Conservation (phyloP, 2,329 filamentous ascomycete species). For the Bisporella sp. region DNA sequence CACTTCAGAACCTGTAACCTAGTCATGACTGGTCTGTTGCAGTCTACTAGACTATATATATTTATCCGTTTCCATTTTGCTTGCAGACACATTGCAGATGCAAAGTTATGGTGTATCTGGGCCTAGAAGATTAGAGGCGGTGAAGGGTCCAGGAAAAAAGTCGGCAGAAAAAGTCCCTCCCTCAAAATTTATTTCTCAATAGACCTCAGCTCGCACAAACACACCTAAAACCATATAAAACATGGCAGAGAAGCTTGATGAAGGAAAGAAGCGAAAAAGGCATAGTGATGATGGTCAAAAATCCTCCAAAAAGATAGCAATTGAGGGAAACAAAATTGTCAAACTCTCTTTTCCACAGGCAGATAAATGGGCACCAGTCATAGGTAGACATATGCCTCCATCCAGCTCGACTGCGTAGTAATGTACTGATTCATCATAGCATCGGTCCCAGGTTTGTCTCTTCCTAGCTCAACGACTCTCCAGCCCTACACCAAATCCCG, state of each 20-base stretch:
- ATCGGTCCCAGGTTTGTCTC: conserved; percentile 26
- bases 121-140: too few relatives aligned
- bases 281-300: conserved; percentile 30
- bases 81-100: too few relatives aligned
- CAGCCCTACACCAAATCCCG: conserved; percentile 26
- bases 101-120: too few relatives aligned
- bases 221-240: background rate
- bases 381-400: conserved; percentile 35
- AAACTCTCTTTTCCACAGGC: conserved; percentile 39
- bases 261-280: conserved; percentile 44
- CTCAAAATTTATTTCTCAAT: too few relatives aligned
- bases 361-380: conserved; percentile 43
- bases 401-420: background rate
- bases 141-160: background rate
- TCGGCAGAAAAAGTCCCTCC: conserved; percentile 1
- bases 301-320: conserved; percentile 46
- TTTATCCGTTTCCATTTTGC: too few relatives aligned
- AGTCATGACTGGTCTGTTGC: too few relatives aligned
- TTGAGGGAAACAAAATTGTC: conserved; percentile 33
- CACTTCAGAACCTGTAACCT: too few relatives aligned
- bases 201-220: too few relatives aligned
- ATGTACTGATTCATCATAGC: conserved; percentile 14
- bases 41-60: too few relatives aligned
- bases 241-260: conserved; percentile 23
- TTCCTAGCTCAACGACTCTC: conserved; percentile 25